Percentiles rank a stretch among this genome's conserved stretches.
Conservation (phyloP, 176 grass and related monocot species). For the Oryza coarctata region DNA sequence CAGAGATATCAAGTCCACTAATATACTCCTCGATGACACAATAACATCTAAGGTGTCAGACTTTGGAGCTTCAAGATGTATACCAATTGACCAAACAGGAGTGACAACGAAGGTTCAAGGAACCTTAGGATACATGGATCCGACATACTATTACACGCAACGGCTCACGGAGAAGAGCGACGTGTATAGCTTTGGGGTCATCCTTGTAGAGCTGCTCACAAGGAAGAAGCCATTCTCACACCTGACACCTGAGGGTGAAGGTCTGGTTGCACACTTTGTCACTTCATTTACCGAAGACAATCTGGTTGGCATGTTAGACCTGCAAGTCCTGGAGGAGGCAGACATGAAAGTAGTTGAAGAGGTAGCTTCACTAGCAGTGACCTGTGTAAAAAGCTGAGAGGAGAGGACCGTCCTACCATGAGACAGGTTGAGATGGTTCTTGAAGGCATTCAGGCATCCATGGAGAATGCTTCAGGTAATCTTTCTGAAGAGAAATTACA, state of each 20-base stretch:
- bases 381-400: conserved; percentile 26
- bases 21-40: background rate
- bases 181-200: background rate
- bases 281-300: background rate
- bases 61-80: background rate
- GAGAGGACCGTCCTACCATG: conserved; percentile 21
- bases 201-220: background rate
- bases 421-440: conserved; percentile 12
- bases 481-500: background rate
- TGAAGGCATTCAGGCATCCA: background rate
- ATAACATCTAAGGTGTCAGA: background rate
- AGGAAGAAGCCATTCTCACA: background rate
- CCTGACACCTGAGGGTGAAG: background rate
- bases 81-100: background rate
- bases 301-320: background rate
- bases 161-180: background rate
- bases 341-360: background rate
- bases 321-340: background rate
- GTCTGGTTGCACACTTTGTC: background rate
- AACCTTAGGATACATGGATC: background rate
- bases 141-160: background rate
- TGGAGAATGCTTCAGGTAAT: background rate
- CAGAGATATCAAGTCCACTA: background rate
- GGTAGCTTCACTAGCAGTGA: background rate
- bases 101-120: background rate